Evolutionary conservation across 257 asterid genomes (phyloP), one percentile per base, ranked within the genome.

Genomic region (Nicotiana attenuata): DNA sequence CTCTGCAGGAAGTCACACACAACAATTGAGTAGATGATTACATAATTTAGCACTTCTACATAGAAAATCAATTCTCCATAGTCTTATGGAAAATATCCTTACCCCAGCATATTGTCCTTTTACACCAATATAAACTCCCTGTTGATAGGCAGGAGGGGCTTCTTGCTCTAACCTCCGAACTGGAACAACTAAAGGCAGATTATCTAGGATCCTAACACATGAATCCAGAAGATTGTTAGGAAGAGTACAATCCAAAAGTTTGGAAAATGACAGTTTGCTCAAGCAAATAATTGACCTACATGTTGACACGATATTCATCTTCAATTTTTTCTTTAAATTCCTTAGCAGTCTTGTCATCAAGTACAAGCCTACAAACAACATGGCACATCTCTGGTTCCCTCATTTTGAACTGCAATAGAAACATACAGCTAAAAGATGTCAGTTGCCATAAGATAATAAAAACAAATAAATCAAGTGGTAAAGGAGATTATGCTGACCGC

Each of bases 141-240:
- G 89, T 89, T 93, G 94, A 82, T 90, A 91, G 68, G 90, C 84
- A 63, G 96, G 91, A 81, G 92, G 94, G 67, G 91, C 87, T 55
- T 85, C 92, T 81, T 84, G 91, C 50, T 91, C 90, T 67, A 81
- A 31, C 89, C 96, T 91, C 81, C 87, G 91, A 82, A 91, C 83
- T 3, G 93, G 91, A 86, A 91, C 96, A 64, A 90, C 97, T 89
- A 90, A 78, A 57, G 97, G 97, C 76, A 93, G 96, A 87, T 93
- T 93, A 87, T 93, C 97, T 33, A 93, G 88, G 81, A 93, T 91
- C 97, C 97, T 91, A 88, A 73, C 77, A 50, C 52, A 61, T 41
- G 76, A 65, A 81, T 71, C 66, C 78, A 57, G 31, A 82, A 28
- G 56, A 65, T 59, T 29, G 83, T 65, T 71, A 28, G 52, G 5